Conservation (phyloP, 495 filamentous ascomycete species). For the Elasticomyces elasticus region DNA sequence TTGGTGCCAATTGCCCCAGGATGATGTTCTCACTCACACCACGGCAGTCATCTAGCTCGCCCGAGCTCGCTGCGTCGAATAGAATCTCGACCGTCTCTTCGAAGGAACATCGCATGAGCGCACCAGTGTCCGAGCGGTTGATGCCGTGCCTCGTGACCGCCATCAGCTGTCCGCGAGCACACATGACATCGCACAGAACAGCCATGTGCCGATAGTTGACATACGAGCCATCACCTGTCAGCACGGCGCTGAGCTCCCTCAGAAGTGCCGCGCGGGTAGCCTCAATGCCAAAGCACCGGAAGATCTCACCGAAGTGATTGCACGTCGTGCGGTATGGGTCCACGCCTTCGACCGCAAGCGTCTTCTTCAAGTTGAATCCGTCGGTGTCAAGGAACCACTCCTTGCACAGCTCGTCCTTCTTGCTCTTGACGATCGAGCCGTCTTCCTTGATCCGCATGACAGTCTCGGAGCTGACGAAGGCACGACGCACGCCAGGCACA, state of each 20-base stretch:
- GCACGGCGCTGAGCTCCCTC: constrained; percentile 75
- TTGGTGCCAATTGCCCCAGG: constrained; percentile 89
- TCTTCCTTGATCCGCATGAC: constrained; percentile 52
- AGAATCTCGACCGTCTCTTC: constrained; percentile 99
- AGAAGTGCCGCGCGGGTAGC: constrained; percentile 78
- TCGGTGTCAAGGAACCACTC: constrained; percentile 95
- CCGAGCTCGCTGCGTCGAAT: constrained; percentile 82
- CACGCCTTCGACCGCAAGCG: constrained; percentile 78
- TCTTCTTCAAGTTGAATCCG: constrained; percentile 72
- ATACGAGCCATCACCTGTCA: constrained; percentile 96
- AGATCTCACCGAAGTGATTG: constrained; percentile 89
- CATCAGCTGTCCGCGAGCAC: constrained; percentile 81
- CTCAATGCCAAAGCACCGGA: constrained; percentile 92
- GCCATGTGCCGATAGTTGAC: constrained; percentile 97
- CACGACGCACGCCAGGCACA: constrained; percentile 75
- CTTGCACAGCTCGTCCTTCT: constrained; percentile 60
- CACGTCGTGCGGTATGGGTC: constrained; percentile 83
- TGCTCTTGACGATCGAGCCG: constrained; percentile 58
- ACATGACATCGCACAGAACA: constrained; percentile 98
- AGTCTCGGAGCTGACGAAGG: constrained; percentile 78
- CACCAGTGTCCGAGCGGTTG: constrained; percentile 94
- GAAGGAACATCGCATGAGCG: constrained; percentile 98
- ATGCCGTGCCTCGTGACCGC: constrained; percentile 97
- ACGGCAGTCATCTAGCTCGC: constrained; percentile 93
- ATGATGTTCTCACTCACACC: constrained; percentile 99